A percentile compares a stretch with the other conserved stretches of the same genome.
These are phyloP conservation scores for Penicillium riverlandense DNA, from an alignment of 495 filamentous ascomycete genomes.

Conservation along the genomic window DNA sequence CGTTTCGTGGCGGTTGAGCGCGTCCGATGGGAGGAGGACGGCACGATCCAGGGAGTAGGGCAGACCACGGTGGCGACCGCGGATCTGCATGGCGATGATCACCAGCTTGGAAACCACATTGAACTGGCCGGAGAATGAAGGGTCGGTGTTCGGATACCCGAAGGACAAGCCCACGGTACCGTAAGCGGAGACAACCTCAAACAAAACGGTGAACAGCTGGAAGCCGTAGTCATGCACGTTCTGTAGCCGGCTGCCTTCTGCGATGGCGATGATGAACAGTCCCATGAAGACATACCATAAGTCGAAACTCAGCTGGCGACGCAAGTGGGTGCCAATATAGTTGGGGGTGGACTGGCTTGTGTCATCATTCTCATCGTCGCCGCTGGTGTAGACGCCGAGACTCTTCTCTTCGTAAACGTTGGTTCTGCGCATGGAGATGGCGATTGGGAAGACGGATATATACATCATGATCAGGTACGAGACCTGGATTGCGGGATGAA, in stretches of 20 bases:
- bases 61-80: constrained; percentile 85
- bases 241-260: constrained; percentile 62
- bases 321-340: constrained; percentile 83
- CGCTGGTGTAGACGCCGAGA: constrained; percentile 64
- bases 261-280: constrained; percentile 78
- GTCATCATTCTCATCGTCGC: constrained; percentile 33
- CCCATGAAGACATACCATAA: constrained; percentile 91
- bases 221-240: constrained; percentile 53
- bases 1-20: constrained; percentile 62
- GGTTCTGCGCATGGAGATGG: constrained; percentile 85
- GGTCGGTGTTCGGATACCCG: constrained; percentile 66
- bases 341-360: constrained; percentile 52
- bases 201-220: constrained; percentile 74
- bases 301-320: constrained; percentile 86
- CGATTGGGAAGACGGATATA: constrained; percentile 93
- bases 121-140: constrained; percentile 77
- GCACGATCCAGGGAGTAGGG: constrained; percentile 90
- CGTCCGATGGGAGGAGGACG: constrained; percentile 74
- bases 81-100: constrained; percentile 88
- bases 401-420: constrained; percentile 97
- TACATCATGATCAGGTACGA: constrained; percentile 99
- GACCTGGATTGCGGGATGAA: constrained; percentile 89
- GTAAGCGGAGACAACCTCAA: constrained; percentile 88
- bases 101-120: constrained; percentile 77
- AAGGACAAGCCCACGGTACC: constrained; percentile 90